phyloP scores from a whole-genome alignment of 2,329 filamentous ascomycete species.

The Alternaria sp. region DNA sequence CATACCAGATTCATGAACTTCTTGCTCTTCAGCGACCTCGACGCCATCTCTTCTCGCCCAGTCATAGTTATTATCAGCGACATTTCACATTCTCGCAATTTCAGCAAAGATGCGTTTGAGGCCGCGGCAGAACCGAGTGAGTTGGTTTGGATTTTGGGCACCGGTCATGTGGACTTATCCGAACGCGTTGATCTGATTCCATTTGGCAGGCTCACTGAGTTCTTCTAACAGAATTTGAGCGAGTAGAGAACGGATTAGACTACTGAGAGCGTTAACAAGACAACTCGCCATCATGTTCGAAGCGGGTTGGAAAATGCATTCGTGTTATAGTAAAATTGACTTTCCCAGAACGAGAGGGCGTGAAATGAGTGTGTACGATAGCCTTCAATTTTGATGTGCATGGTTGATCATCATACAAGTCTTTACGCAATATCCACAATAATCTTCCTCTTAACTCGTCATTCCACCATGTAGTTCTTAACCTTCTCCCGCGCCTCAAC shows the following conservation, averaged over 20 bases:
- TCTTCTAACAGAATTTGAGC: conserved; percentile 24
- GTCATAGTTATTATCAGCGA: conserved; percentile 40
- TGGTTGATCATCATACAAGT: neutral
- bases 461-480: conserved; percentile 36
- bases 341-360: neutral
- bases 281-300: neutral
- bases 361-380: neutral
- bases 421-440: conserved; percentile 32
- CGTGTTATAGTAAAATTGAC: neutral
- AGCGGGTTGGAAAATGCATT: neutral
- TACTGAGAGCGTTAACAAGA: neutral
- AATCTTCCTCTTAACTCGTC: conserved; percentile 44
- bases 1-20: conserved; percentile 46
- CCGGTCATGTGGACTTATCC: conserved; percentile 52
- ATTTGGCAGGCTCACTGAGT: conserved; percentile 42
- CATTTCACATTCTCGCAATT: conserved; percentile 41
- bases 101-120: conserved; percentile 39
- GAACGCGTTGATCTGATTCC: conserved; percentile 51
- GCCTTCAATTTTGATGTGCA: neutral
- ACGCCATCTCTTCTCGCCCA: conserved; percentile 43
- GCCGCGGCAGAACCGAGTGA: conserved; percentile 51
- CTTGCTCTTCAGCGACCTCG: conserved; percentile 43
- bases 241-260: neutral
- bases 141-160: conserved; percentile 44
- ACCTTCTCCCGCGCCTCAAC: conserved; percentile 37